A percentile compares a stretch with the other conserved stretches of the same genome.
Evolutionary conservation across 2,329 filamentous ascomycete species (phyloP).

Genomic region (Bipolaris zeicola): DNA sequence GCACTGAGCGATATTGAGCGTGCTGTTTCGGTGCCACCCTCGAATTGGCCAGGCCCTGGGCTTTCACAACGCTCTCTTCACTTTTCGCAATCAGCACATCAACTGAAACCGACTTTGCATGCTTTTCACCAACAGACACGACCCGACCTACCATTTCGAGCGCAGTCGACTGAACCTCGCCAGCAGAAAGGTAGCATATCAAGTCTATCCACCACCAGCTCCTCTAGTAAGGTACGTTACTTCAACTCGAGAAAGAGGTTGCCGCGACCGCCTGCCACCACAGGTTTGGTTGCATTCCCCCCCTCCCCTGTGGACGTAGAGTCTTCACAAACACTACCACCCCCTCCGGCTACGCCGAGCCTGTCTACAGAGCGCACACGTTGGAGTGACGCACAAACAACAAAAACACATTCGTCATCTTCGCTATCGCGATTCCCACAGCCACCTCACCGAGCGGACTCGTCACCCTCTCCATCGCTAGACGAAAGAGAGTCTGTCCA

Average conservation of each 20-base stretch:
- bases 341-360: conserved; percentile 23
- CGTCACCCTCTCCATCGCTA: conserved; percentile 27
- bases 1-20: conserved; percentile 42
- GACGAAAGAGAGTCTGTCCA: conserved; percentile 27
- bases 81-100: conserved; percentile 39
- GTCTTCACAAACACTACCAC: conserved; percentile 22
- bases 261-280: conserved; percentile 35
- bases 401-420: conserved; percentile 30
- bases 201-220: conserved; percentile 18
- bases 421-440: conserved; percentile 47
- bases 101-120: conserved; percentile 24
- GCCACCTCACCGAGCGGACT: conserved; percentile 33
- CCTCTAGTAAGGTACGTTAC: conserved; percentile 32
- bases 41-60: conserved; percentile 17
- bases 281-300: conserved; percentile 13
- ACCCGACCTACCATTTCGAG: conserved; percentile 29
- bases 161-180: conserved; percentile 38
- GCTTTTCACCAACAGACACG: conserved; percentile 25
- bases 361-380: conserved; percentile 30
- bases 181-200: conserved; percentile 24
- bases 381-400: conserved; percentile 22
- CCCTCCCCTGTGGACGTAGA: conserved; percentile 26
- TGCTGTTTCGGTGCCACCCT: conserved; percentile 24
- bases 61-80: conserved; percentile 31
- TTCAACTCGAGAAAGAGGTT: conserved; percentile 46